Evolutionary conservation across 768 basidiomycete genomes (phyloP).

Genomic region (Hebeloma cylindrosporum): DNA sequence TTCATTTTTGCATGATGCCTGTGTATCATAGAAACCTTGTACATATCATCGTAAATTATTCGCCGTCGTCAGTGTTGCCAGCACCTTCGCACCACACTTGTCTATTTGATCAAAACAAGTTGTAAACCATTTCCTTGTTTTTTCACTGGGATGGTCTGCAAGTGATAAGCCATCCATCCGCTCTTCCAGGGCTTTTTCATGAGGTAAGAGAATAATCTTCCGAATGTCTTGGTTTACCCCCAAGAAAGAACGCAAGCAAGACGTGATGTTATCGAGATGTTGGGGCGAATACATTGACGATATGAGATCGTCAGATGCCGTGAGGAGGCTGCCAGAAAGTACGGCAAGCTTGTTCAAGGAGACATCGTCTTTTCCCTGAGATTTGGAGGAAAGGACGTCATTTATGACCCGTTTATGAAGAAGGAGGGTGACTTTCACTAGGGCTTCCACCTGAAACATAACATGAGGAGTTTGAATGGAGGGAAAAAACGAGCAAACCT

Average conservation of each 20-base stretch:
- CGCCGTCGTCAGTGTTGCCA: constrained; percentile 16
- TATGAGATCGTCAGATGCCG: constrained; percentile 64
- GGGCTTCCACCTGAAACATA: constrained; percentile 48
- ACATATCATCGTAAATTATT: neutral
- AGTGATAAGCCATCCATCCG: constrained; percentile 30
- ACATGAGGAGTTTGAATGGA: constrained; percentile 3
- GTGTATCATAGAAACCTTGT: neutral
- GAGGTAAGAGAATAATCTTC: constrained; percentile 23
- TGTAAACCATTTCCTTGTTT: constrained; percentile 59
- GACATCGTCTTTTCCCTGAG: constrained; percentile 17
- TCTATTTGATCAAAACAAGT: constrained; percentile 64
- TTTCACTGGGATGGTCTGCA: constrained; percentile 28
- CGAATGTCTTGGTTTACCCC: constrained; percentile 39
- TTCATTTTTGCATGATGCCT: too few species aligned
- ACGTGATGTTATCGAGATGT: constrained; percentile 39
- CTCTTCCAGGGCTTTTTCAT: constrained; percentile 28
- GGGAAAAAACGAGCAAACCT: constrained; percentile 38
- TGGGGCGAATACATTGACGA: constrained; percentile 69
- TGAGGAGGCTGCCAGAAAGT: constrained; percentile 51
- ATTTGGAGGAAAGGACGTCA: constrained; percentile 43
- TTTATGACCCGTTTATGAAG: constrained; percentile 61
- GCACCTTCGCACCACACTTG: constrained; percentile 36
- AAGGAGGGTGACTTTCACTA: constrained; percentile 58
- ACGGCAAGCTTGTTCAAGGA: constrained; percentile 51
- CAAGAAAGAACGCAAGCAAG: constrained; percentile 39